These are phyloP conservation scores for Zopfia rhizophila DNA, from an alignment of 2,329 filamentous ascomycete species.

Conservation along the genomic window DNA sequence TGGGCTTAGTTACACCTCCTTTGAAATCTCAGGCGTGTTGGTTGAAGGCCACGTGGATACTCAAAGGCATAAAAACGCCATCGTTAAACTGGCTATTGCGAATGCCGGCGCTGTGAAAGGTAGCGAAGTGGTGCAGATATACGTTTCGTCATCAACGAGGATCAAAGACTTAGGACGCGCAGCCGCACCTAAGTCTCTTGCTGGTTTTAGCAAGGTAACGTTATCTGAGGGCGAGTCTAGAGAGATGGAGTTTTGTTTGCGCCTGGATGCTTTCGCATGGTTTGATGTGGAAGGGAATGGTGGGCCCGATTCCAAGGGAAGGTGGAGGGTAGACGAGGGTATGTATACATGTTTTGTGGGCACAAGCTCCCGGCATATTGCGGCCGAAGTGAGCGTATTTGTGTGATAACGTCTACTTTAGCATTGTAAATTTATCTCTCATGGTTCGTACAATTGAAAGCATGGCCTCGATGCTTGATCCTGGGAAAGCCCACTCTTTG, in stretches of 20 bases:
- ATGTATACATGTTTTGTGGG: conserved; percentile 3
- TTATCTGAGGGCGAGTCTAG: not conserved
- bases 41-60: not conserved
- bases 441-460: too few relatives aligned
- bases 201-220: too few relatives aligned
- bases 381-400: not conserved
- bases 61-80: not conserved
- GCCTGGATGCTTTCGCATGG: conserved; percentile 1
- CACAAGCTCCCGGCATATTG: conserved; percentile 12
- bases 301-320: too few relatives aligned
- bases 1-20: conserved; percentile 6
- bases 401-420: too few relatives aligned
- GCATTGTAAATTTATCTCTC: too few relatives aligned
- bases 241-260: not conserved
- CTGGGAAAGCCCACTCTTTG: too few relatives aligned
- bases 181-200: too few relatives aligned
- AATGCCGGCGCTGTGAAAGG: too few relatives aligned
- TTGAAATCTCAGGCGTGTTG: not conserved
- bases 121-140: conserved; percentile 3
- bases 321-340: conserved; percentile 4
- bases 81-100: not conserved
- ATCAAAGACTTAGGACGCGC: not conserved
- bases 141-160: not conserved
- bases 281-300: conserved; percentile 1
- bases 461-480: too few relatives aligned